Evolutionary conservation across 768 basidiomycete genomes (phyloP), one percentile per base, ranked within the genome.

Genomic region (Boletus vermiculosoides): DNA sequence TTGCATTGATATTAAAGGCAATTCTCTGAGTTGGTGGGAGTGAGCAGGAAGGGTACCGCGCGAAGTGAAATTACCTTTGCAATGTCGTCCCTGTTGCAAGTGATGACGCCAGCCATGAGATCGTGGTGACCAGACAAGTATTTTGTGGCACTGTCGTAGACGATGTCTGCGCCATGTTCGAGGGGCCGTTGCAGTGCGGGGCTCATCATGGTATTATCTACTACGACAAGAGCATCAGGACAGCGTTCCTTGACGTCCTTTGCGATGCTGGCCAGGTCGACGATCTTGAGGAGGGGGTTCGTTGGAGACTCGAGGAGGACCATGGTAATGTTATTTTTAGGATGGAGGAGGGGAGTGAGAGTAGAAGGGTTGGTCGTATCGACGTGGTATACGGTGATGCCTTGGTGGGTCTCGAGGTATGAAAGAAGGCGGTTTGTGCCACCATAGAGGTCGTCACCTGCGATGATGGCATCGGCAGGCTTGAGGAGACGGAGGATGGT

Each of bases 191-290:
- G 94, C 9, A 98, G 79, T 74, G 98, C 98, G 16, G 97, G 96
- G 68, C 94, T 97, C 96, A 98, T 98, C 97, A 98, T 98, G 58
- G 97, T 98, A 70, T 99, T 98, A 72, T 98, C 97, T 22, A 94
- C 93, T 37, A 95, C 90, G 52, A 95, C 76, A 63, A 94, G 64
- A 2, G 93, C 94, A 66, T 90, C 83, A 9, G 88, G 87, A 18
- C 88, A 88, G 48, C 81, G 81, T 65, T 88, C 84, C 68, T 95
- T 94, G 62, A 96, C 91, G 63, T 92, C 81, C 53, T 83, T 80
- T 63, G 88, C 85, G 65, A 99, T 96, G 28, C 78, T 78, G 7
- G 87, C 88, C 50, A 99, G 80, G 73, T 98, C 96, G 20, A 85
- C 90, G 54, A 98, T 90, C 75, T 98, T 98, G 63, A 98, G 85